phyloP scores from a whole-genome alignment of 176 grass and related monocot genomes.

The Metroxylon sagu region DNA sequence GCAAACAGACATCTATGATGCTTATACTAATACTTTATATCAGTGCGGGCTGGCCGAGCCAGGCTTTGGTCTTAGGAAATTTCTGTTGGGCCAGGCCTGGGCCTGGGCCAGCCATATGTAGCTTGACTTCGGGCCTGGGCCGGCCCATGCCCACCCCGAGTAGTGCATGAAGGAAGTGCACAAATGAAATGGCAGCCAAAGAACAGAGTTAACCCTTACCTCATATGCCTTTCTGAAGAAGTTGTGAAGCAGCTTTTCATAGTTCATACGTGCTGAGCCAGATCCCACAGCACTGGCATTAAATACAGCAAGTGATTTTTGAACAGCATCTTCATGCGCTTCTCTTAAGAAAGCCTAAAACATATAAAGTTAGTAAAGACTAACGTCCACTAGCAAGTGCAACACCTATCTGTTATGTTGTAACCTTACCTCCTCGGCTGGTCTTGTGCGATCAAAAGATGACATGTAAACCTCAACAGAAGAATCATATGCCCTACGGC shows the following conservation, averaged over 20 bases:
- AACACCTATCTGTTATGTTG: neutral
- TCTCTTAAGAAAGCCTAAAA: conserved; percentile 54
- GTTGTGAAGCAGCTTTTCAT: conserved; percentile 55
- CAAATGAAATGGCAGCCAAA: neutral
- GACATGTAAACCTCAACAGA: conserved; percentile 48
- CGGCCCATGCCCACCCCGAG: too few species aligned
- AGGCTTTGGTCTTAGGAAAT: too few species aligned
- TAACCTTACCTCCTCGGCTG: conserved; percentile 54
- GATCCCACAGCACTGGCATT: conserved; percentile 49
- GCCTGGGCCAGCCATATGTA: too few species aligned
- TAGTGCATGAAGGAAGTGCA: neutral
- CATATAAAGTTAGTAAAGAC: neutral
- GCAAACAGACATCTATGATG: too few species aligned
- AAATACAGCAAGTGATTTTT: conserved; percentile 57
- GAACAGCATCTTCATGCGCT: conserved; percentile 56
- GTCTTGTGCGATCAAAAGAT: conserved; percentile 43
- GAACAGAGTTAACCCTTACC: conserved; percentile 22
- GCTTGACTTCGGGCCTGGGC: too few species aligned
- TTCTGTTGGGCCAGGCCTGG: too few species aligned
- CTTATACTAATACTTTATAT: too few species aligned
- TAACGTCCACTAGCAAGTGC: neutral
- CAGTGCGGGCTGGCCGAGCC: too few species aligned
- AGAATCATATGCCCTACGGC: conserved; percentile 57
- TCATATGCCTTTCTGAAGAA: conserved; percentile 69
- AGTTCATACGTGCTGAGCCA: conserved; percentile 45